phyloP scores from a whole-genome alignment of 73 alveolate species.

The Urostyla sp. region DNA sequence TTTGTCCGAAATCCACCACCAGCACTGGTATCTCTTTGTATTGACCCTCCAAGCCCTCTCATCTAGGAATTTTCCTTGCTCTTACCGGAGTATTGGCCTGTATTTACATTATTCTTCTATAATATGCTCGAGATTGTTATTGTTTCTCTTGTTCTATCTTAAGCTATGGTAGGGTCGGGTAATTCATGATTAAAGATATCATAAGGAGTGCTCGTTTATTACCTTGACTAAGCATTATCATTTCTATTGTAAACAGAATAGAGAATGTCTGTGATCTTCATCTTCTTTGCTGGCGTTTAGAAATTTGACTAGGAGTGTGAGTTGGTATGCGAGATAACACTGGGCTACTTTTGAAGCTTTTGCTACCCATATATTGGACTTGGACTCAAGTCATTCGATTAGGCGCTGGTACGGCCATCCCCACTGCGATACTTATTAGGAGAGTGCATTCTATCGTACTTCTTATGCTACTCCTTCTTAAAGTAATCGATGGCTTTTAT shows the following conservation, averaged over 20 bases:
- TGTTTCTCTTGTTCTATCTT: constrained; percentile 33
- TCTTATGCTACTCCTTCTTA: constrained; percentile 37
- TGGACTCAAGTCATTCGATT: no score
- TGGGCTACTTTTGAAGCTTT: background rate
- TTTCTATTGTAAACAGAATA: constrained; percentile 12
- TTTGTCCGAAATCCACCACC: background rate
- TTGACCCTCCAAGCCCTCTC: no score
- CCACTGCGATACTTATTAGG: no score
- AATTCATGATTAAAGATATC: constrained; percentile 17
- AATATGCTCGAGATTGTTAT: constrained; percentile 10
- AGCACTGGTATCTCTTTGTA: background rate
- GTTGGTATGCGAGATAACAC: no score
- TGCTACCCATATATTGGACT: constrained; percentile 5
- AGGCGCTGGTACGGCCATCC: no score
- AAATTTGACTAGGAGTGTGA: background rate
- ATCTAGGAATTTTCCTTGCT: no score
- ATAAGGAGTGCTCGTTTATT: constrained; percentile 6
- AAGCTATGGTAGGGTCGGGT: constrained; percentile 37
- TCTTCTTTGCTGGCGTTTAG: constrained; percentile 39
- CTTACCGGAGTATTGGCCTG: no score
- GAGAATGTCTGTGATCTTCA: background rate
- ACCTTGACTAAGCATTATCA: no score
- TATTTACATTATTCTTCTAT: background rate
- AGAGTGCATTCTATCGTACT: no score
- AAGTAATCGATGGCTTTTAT: constrained; percentile 16